Conservation (phyloP, 2,329 filamentous ascomycete species). For the Ustulina deusta region DNA sequence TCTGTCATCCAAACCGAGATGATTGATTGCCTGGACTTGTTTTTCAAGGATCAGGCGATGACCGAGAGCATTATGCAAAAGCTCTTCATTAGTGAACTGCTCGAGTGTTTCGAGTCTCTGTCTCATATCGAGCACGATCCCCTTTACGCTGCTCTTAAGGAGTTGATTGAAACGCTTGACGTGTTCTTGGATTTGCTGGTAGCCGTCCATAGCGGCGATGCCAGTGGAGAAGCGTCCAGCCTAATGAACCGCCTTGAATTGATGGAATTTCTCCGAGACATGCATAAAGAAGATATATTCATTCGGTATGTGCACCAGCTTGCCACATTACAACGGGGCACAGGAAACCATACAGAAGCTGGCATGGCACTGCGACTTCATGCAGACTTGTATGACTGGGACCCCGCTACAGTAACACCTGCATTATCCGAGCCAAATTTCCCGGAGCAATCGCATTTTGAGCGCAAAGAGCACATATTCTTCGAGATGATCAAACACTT, state of each 20-base stretch:
- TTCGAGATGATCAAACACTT: slow-evolving; percentile 96
- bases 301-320: slow-evolving; percentile 95
- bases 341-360: slow-evolving; percentile 86
- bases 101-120: slow-evolving; percentile 82
- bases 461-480: slow-evolving; percentile 91
- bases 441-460: slow-evolving; percentile 86
- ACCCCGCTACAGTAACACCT: slow-evolving; percentile 74
- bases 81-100: slow-evolving; percentile 87
- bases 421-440: slow-evolving; percentile 80
- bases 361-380: slow-evolving; percentile 90
- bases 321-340: slow-evolving; percentile 78
- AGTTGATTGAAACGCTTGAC: slow-evolving; percentile 85
- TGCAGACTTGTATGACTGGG: slow-evolving; percentile 93
- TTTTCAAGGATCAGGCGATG: slow-evolving; percentile 90
- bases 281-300: slow-evolving; percentile 97
- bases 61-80: slow-evolving; percentile 93
- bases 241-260: slow-evolving; percentile 89
- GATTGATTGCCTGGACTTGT: slow-evolving; percentile 89
- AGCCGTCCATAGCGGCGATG: slow-evolving; percentile 84
- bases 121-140: slow-evolving; percentile 75
- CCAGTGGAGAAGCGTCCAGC: slow-evolving; percentile 78
- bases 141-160: slow-evolving; percentile 79
- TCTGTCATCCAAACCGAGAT: slow-evolving; percentile 94
- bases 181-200: slow-evolving; percentile 92
- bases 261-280: slow-evolving; percentile 96